Conservation (phyloP, 2,329 filamentous ascomycete genomes). For the Cryphonectria parasitica region DNA sequence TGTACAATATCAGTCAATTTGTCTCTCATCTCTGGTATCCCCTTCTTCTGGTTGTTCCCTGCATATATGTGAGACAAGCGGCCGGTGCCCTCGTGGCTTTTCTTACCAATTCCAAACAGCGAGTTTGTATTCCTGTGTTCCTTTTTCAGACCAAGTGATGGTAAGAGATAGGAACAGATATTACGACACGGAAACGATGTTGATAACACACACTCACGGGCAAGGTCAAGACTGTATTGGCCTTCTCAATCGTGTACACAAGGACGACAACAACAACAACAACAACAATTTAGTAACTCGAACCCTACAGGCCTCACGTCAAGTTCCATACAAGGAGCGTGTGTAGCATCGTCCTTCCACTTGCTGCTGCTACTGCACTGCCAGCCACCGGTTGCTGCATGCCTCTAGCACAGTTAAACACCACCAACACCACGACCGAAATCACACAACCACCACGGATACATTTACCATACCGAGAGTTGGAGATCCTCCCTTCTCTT, state of each 20-base stretch:
- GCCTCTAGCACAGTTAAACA: not conserved
- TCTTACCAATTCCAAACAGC: not conserved
- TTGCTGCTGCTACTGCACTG: not conserved
- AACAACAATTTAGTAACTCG: not conserved
- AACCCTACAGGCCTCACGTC: not conserved
- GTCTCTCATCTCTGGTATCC: constrained; percentile 16
- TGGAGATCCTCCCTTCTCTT: not conserved
- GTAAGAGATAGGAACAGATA: not conserved
- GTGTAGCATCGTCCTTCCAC: not conserved
- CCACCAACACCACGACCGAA: not conserved
- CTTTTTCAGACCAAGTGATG: not conserved
- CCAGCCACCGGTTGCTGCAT: not conserved
- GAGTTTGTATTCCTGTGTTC: not conserved
- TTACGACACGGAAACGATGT: not conserved
- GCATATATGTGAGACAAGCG: not conserved
- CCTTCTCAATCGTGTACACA: not conserved
- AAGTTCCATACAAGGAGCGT: not conserved
- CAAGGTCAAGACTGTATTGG: not conserved
- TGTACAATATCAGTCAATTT: constrained; percentile 30
- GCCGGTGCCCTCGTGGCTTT: not conserved
- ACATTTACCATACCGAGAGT: not conserved
- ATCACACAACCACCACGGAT: not conserved
- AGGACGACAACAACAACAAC: not conserved
- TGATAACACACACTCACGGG: not conserved
- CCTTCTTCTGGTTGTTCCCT: not conserved